These are phyloP conservation scores for Diaporthe sp. DNA, from an alignment of 2,329 filamentous ascomycete species.

Conservation along the genomic window DNA sequence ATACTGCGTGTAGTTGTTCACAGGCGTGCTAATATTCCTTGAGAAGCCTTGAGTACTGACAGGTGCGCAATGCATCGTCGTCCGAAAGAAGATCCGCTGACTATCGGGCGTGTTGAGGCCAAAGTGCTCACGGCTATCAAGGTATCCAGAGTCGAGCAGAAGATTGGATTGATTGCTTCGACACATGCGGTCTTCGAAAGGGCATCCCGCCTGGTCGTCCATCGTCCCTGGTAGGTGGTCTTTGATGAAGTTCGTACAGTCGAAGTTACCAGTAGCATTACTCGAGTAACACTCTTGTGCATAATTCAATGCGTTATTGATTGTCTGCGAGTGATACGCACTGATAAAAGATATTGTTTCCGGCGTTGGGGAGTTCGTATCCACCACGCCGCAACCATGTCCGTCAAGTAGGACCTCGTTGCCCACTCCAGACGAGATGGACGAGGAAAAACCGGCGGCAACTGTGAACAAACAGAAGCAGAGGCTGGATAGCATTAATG, in stretches of 20 bases:
- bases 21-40: neutral
- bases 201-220: conserved; percentile 40
- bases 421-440: neutral
- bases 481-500: neutral
- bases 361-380: too few relatives aligned
- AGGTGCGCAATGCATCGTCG: conserved; percentile 13
- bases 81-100: conserved; percentile 37
- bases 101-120: conserved; percentile 42
- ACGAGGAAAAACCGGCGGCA: neutral
- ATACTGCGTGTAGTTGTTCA: conserved; percentile 17
- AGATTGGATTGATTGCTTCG: conserved; percentile 9
- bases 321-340: neutral
- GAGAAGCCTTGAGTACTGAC: conserved; percentile 3
- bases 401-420: conserved; percentile 10
- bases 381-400: neutral
- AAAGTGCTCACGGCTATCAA: conserved; percentile 43
- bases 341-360: too few relatives aligned
- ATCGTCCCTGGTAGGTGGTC: neutral
- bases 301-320: conserved; percentile 35
- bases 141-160: conserved; percentile 38
- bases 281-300: conserved; percentile 43
- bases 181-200: conserved; percentile 42
- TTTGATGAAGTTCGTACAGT: conserved; percentile 28
- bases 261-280: neutral
- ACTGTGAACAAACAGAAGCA: neutral